phyloP scores from a whole-genome alignment of 805 yeast genomes.

The Wickerhamiella sergipiensis region DNA sequence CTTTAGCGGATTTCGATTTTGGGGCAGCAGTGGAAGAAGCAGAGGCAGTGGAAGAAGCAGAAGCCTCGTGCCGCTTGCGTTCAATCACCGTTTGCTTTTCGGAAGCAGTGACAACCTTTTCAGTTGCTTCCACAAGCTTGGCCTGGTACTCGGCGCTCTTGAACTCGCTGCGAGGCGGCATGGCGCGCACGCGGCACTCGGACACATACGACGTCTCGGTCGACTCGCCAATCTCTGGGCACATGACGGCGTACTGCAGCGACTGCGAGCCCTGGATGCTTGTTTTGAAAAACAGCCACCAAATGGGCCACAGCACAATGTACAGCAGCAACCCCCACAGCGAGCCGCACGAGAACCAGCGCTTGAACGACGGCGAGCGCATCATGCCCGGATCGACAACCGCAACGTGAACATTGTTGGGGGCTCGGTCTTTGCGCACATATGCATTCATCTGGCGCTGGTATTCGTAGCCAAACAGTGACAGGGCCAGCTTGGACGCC shows the following conservation, averaged over 20 bases:
- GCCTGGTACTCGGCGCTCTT: conserved; percentile 48
- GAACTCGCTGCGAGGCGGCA: conserved; percentile 48
- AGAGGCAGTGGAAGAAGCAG: too few species aligned
- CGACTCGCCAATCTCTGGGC: conserved; percentile 52
- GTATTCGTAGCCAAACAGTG: conserved; percentile 63
- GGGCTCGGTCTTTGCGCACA: conserved; percentile 54
- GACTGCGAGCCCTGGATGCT: conserved; percentile 72
- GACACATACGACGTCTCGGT: conserved; percentile 60
- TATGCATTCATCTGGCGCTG: conserved; percentile 49
- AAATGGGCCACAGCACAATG: conserved; percentile 59
- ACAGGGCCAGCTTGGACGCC: conserved; percentile 61
- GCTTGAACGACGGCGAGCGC: conserved; percentile 75
- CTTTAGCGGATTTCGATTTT: too few species aligned
- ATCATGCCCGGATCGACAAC: conserved; percentile 85
- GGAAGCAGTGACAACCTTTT: conserved; percentile 36
- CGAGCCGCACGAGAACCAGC: conserved; percentile 66
- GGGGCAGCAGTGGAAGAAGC: too few species aligned
- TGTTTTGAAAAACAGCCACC: conserved; percentile 71
- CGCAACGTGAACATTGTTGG: conserved; percentile 54
- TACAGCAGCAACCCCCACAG: conserved; percentile 42
- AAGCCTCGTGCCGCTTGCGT: conserved; percentile 30
- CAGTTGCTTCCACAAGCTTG: conserved; percentile 47
- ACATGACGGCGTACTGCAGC: conserved; percentile 48
- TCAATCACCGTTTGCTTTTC: conserved; percentile 64
- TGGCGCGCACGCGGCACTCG: conserved; percentile 44